Evolutionary conservation across 2,329 filamentous ascomycete species (phyloP), one percentile per base, ranked within the genome.

Genomic region (Colletotrichum nymphaeae): DNA sequence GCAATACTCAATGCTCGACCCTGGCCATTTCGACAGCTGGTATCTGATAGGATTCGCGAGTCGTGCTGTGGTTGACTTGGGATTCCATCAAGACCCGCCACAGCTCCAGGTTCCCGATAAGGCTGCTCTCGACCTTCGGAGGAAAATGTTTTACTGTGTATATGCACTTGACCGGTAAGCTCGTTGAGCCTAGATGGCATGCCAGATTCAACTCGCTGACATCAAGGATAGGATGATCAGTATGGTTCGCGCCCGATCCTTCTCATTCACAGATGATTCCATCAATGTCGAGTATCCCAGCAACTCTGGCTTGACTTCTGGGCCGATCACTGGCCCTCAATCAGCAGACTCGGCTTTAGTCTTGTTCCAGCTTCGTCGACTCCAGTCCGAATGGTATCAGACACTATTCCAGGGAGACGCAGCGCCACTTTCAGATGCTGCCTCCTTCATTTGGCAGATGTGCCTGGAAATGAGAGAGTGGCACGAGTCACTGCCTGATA

Each of bases 261-360:
- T 98, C 81, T 98, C 96, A 0, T 98, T 98, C 79, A 96, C 95
- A 0, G 96, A 98, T 79, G 94, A 96, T 69, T 93, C 95, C 6
- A 90, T 94, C 30, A 93, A 94, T 76, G 95, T 98, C 35, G 90
- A 89, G n/a, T 90, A 95, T 74, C 95, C 95, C 1, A 88, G 89
- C 67, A 81, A 84, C 8, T 80, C 84, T n/a, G 81, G 83, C 42
- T 78, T 84, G 76, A 79, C 81, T n/a, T 79, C 83, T 0, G 83
- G 83, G 3, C 80, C 86, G 65, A 84, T 87, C 55, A 78, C 80
- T 77, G 85, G 80, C 72, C 88, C 80, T 76, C 87, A 84, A 77
- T 88, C 82, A 1, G 89, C 93, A 42, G 91, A 94, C 69, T 90
- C 94, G 5, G 95, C 95, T 0, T 86, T 95, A 12, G 88, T 95